Evolutionary conservation across 2,329 filamentous ascomycete genomes (phyloP), one percentile per base, ranked within the genome.

Genomic region (Aspergillus arachidicola): DNA sequence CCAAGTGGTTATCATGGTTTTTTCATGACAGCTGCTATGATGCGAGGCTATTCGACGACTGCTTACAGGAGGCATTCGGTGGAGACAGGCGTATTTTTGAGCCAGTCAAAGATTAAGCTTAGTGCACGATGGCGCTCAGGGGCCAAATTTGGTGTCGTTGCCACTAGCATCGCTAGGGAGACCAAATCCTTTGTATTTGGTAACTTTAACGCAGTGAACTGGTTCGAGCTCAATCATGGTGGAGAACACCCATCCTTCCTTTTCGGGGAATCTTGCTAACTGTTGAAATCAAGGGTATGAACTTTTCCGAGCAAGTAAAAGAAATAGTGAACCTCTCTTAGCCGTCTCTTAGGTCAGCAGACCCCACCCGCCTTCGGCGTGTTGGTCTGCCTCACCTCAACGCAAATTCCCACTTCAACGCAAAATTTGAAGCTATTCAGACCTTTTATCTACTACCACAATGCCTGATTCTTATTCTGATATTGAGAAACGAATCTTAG

Each of bases 1-100:
- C 62, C 36, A 58, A 57, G 48, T 68, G 59, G 65, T 10, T 69
- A 4, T 43, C 62, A 34, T 71, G 61, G 69, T 58, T 71, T 4
- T 56, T 66, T 2, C 36, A 68, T 57, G 58, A 72, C 21, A 66
- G 70, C 56, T 72, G 59, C 38, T 72, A 72, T 51, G 62, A 72
- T 61, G 51, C 64, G 0, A 28, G 38, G 7, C 53, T 68, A 21
- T 71, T 72, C 46, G 65, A 72, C 61, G 7, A 45, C 9, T 59
- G 66, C 6, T 58, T 72, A 0, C 66, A 66, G 51, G 58, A 63
- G 28, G 64, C 59, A 9, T 70, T 71, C 57, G 41, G 64, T 2
- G 57, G 68, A 43, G 19, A 64, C 57, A 59, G 55, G n/a, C 45
- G 45, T 38, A 58, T 72, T 21, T 72, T 72, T 50, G 53, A 66